phyloP scores from a whole-genome alignment of 2,329 filamentous ascomycete genomes.

The Exophiala sp. region DNA sequence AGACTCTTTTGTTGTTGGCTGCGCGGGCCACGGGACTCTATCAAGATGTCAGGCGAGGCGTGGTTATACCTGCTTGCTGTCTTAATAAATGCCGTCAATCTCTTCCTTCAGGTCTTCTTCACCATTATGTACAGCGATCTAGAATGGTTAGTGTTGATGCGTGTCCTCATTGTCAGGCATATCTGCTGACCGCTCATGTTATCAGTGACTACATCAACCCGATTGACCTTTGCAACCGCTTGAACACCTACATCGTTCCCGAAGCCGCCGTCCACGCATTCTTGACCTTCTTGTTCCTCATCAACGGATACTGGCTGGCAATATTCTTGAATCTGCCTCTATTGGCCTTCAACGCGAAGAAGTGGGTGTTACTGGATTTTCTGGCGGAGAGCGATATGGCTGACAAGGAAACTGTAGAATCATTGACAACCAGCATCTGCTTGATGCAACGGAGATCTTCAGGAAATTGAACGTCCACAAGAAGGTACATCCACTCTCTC shows the following conservation, averaged over 20 bases:
- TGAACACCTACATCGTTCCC: constrained; percentile 98
- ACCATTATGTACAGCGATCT: constrained; percentile 99
- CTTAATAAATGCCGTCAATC: constrained; percentile 98
- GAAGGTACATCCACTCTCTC: constrained; percentile 56
- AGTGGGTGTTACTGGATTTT: constrained; percentile 56
- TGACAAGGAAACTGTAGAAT: constrained; percentile 56
- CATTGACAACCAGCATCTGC: constrained; percentile 89
- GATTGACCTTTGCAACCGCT: constrained; percentile 99
- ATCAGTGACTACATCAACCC: constrained; percentile 98
- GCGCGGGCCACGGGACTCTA: constrained; percentile 11
- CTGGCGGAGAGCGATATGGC: not conserved
- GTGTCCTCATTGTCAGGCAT: not conserved
- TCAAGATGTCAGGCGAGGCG: constrained; percentile 89
- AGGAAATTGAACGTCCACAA: constrained; percentile 98
- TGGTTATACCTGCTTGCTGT: constrained; percentile 98
- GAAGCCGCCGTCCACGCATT: constrained; percentile 97
- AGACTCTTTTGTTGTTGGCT: not conserved
- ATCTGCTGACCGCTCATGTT: constrained; percentile 1
- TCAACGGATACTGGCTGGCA: constrained; percentile 98
- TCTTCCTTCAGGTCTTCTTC: constrained; percentile 99
- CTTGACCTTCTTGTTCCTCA: constrained; percentile 89
- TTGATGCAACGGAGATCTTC: constrained; percentile 99
- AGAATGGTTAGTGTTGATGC: constrained; percentile 71
- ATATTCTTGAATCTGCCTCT: constrained; percentile 88
- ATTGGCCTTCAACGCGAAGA: constrained; percentile 91